phyloP scores from a whole-genome alignment of 768 basidiomycete species.

The Suillus subluteus region DNA sequence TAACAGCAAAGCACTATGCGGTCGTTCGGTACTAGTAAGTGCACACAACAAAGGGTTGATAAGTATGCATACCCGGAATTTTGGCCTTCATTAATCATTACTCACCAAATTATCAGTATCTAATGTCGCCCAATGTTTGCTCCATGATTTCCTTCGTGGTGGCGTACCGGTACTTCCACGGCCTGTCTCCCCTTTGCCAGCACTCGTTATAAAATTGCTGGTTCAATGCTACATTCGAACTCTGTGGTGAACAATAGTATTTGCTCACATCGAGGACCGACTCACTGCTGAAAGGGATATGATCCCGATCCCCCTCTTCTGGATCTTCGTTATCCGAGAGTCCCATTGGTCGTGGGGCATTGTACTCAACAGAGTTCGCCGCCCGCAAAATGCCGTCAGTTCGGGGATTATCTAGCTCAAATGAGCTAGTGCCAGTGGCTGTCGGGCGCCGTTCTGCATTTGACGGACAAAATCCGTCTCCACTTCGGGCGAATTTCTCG shows the following conservation, averaged over 20 bases:
- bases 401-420: conserved; percentile 7
- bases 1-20: not conserved
- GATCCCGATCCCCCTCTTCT: conserved; percentile 15
- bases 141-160: conserved; percentile 33
- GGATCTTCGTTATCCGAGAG: conserved; percentile 23
- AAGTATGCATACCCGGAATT: not conserved
- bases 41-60: not conserved
- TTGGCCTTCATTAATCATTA: too few relatives aligned
- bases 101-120: not conserved
- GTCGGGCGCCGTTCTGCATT: conserved; percentile 10
- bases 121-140: conserved; percentile 15
- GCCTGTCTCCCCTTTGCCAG: conserved; percentile 10
- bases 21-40: not conserved
- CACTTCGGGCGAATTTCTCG: conserved; percentile 10
- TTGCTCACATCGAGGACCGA: conserved; percentile 15
- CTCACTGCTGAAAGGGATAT: conserved; percentile 33
- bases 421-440: conserved; percentile 8
- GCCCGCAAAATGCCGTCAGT: not conserved
- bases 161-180: conserved; percentile 36
- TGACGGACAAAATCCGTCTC: not conserved
- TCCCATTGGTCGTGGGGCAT: conserved; percentile 8
- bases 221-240: conserved; percentile 23
- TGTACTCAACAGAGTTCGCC: conserved; percentile 7
- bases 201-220: conserved; percentile 21
- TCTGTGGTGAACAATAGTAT: not conserved